Evolutionary conservation across 805 yeast genomes (phyloP).

Genomic region (Candida patagonica): DNA sequence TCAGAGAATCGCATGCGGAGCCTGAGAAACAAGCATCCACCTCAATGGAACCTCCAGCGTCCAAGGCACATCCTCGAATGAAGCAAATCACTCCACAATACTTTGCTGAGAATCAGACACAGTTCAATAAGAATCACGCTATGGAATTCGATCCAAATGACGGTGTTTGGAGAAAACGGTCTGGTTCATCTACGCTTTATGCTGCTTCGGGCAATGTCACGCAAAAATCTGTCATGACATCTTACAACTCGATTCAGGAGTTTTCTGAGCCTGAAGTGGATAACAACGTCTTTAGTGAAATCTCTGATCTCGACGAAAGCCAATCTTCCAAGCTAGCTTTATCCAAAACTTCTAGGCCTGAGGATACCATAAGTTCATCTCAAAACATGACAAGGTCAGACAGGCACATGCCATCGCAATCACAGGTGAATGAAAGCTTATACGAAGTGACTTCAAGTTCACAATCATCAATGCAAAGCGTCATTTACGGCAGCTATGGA

Average conservation of each 20-base stretch:
- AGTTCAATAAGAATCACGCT: not conserved
- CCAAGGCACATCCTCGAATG: constrained; percentile 7
- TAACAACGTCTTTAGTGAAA: no score
- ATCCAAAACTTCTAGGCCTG: not conserved
- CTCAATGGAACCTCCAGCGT: not conserved
- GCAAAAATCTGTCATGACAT: no score
- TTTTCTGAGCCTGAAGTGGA: no score
- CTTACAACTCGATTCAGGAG: no score
- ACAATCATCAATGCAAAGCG: no score
- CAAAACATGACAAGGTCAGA: not conserved
- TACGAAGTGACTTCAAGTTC: not conserved
- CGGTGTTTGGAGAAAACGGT: not conserved
- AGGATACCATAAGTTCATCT: not conserved
- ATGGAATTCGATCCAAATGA: constrained; percentile 2
- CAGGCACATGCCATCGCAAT: not conserved
- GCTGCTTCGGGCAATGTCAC: no score
- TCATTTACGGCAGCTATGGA: no score
- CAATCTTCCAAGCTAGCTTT: no score
- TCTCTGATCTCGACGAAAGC: no score
- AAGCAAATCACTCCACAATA: constrained; percentile 17
- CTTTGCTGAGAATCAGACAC: constrained; percentile 10
- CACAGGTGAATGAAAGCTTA: not conserved
- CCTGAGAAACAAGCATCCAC: not conserved
- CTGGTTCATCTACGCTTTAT: not conserved
- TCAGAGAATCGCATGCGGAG: no score